Base-by-base conservation (phyloP, 768 basidiomycete genomes). In the Mycena pura region DNA sequence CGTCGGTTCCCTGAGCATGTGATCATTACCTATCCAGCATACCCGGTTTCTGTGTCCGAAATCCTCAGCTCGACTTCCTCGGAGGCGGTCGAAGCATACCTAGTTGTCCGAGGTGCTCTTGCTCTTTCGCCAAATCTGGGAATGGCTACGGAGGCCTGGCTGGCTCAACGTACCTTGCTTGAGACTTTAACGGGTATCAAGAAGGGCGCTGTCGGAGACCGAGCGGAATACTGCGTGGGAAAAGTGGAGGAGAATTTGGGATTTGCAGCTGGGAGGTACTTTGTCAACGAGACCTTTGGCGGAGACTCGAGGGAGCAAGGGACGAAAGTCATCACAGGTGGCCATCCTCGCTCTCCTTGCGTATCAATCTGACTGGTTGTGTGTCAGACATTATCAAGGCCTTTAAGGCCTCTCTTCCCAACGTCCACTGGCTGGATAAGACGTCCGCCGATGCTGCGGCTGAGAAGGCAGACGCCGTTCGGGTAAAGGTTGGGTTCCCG, bases 401-500 rank as follows among this genome's bases (percentile, higher is more conserved):
- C 0, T 99, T 99, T 81, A 89, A 95, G 71, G 75, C 75, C 17
- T 92, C 93, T 5, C 78, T 99, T 19, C 74, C 81, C 5, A 72
- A 84, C 51, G 82, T 97, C 49, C 83, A 88, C 19, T 99, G 97
- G 97, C 94, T 99, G 91, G 97, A 99, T 71, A 75, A 87, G 45
- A 76, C 86, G 64, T 93, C 93, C 3, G 88, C 92, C 11, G 78
- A 80, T 38, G 93, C 88, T 56, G 97, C 97, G 5, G 86, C 88
- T 14, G 85, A 89, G 69, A 99, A 99, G 83, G 93, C 93, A 14
- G 84, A 90, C 70, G 86, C 87, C 0, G 89, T 96, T 62, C 86
- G 88, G 27, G 84, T 94, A 73, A 96, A 98, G 81, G 92, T 99
- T 62, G 97, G 97, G 57, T 99, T 89, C 76, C 96, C 97, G 1